Evolutionary conservation across 805 yeast species (phyloP).

Genomic region (Metschnikowia orientalis): DNA sequence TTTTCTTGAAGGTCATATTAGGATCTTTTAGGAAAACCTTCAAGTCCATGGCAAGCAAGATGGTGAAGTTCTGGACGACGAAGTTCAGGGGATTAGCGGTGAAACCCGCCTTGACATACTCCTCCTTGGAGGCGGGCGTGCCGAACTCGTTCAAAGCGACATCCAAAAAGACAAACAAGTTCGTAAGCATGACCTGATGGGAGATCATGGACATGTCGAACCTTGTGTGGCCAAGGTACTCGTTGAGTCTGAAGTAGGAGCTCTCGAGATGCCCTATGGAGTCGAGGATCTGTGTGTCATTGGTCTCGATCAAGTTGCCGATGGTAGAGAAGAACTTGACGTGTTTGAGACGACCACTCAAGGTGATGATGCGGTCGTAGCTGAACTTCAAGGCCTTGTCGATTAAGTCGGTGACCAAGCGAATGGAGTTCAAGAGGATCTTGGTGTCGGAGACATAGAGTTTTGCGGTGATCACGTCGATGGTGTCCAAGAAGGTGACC

Average conservation of each 20-base stretch:
- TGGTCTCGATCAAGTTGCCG: conserved; percentile 37
- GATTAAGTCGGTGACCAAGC: conserved; percentile 43
- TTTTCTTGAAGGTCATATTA: conserved; percentile 57
- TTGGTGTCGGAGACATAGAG: conserved; percentile 42
- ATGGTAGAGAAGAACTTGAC: conserved; percentile 44
- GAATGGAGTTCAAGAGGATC: conserved; percentile 40
- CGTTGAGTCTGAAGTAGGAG: conserved; percentile 34
- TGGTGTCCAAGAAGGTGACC: conserved; percentile 36
- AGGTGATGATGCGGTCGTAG: conserved; percentile 40
- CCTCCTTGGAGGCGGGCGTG: conserved; percentile 39
- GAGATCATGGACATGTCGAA: conserved; percentile 37
- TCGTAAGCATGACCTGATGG: conserved; percentile 39
- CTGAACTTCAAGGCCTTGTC: conserved; percentile 39
- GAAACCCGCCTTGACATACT: conserved; percentile 45
- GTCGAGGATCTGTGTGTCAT: conserved; percentile 30
- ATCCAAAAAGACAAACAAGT: conserved; percentile 37
- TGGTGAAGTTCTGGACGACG: conserved; percentile 42
- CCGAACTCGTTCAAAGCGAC: conserved; percentile 41
- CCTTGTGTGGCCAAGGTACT: conserved; percentile 28
- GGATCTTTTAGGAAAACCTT: conserved; percentile 52
- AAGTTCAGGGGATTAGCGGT: conserved; percentile 40
- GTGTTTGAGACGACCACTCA: conserved; percentile 45
- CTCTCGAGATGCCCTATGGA: conserved; percentile 28
- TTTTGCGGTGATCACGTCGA: conserved; percentile 40
- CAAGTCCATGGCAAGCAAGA: conserved; percentile 51